Evolutionary conservation across 371 early-diverging fungal genomes (phyloP), one percentile per base, ranked within the genome.

Genomic region (Chytridium lagenaria): DNA sequence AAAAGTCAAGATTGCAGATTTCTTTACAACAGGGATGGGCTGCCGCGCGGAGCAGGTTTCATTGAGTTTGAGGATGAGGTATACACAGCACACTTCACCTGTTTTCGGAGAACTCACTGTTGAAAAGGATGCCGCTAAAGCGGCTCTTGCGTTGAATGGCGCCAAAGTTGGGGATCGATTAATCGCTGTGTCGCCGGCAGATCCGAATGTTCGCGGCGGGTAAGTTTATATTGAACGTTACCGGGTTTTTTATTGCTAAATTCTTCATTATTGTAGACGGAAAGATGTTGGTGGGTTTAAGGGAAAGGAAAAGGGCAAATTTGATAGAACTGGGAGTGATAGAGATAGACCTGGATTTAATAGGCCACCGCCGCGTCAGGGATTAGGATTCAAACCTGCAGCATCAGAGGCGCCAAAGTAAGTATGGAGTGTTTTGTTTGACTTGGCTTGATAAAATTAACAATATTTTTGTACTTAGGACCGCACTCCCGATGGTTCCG

Each of bases 51-150:
- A 49, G 68, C 70, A 50, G 86, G 78, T 5, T 86, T 83, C 74
- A 76, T 81, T n/a, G 81, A 80, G 39, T 86, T 76, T 68, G 73
- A 72, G 44, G 65, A 67, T 34, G 77, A 78, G 77, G 84, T 84
- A 44, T 1, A 67, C 3, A 1, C n/a, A n/a, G n/a, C n/a, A n/a
- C 38, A 16, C 10, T 34, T 59, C 16, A 19, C 2, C 49, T 63
- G 1, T 28, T 70, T 19, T 44, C 44, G 44, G 44, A 44, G 12
- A 34, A 33, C 23, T n/a, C n/a, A n/a, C n/a, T 70, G 36, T 30
- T 30, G 19, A 16, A 26, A 59, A 83, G 80, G 83, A 72, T 31
- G 16, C 51, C 30, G 84, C 81, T 1, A 72, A 78, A 49, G 65
- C 59, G n/a, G 84, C 78, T 0, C 67, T 86, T 28, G 33, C 74